Evolutionary conservation across 208 protist species (phyloP), one percentile per base, ranked within the genome.

Genomic region (Trypanosoma rangeli): DNA sequence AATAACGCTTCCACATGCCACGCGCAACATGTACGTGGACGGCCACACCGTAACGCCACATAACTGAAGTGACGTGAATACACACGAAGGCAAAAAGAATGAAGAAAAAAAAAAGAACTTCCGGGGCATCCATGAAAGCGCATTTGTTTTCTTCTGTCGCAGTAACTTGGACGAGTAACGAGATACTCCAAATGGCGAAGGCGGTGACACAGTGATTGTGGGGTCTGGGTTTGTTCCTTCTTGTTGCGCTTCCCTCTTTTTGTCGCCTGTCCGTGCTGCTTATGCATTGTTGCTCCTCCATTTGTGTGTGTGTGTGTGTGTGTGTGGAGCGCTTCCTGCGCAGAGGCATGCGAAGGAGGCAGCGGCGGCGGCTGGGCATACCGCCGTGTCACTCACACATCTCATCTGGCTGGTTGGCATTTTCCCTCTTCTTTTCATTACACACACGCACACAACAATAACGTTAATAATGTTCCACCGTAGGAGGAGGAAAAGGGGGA

Each of bases 21-120:
- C 94, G 35, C 82, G 94, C 1, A 97, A 97, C 78, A 94, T 97
- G 90, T 93, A 93, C 68, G 92, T 97, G 48, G 94, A 97, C 73
- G 94, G 94, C 18, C 89, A 91, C 24, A 90, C 74, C 26, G 80
- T 89, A 5, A 74, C 78, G 31, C 92, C 92, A 9, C 93, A 97
- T 70, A 93, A 70, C n/a, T 76, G 53, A 63, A 42, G 22, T 44
- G 48, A 48, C 3, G 42, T 22, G 46, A 42, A 29, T 4, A 20
- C 13, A 37, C 33, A 37, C 33, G 33, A 37, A 37, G 7, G 7
- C 33, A 7, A 7, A 37, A 7, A 64, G 13, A 64, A 72, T 35
- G 28, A 68, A 20, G 18, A 24, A 15, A 20, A 58, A 48, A 39
- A 26, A 24, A 60, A 16, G 15, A 7, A 58, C n/a, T 18, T 0